Evolutionary conservation across 1,139 yeast species (phyloP).

Genomic region (Saccharomyces hybrid): DNA sequence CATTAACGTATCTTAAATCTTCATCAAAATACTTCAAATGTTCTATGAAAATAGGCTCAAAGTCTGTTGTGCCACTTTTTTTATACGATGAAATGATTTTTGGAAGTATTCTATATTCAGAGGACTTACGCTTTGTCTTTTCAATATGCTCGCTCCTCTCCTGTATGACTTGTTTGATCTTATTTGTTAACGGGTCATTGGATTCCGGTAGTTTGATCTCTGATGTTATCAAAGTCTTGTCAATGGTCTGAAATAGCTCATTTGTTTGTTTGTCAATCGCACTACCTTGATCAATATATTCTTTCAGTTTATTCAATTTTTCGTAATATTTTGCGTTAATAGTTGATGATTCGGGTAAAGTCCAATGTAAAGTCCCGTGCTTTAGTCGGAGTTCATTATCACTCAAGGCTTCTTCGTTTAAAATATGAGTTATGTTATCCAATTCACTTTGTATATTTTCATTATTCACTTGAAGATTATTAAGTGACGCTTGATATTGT

Average conservation of each 20-base stretch:
- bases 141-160: conserved; percentile 35
- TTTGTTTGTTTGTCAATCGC: conserved; percentile 46
- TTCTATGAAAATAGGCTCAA: conserved; percentile 34
- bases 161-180: conserved; percentile 20
- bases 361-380: conserved; percentile 48
- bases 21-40: conserved; percentile 38
- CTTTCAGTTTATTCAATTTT: conserved; percentile 39
- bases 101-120: conserved; percentile 45
- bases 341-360: conserved; percentile 35
- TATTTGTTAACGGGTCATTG: conserved; percentile 19
- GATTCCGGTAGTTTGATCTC: conserved; percentile 21
- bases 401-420: conserved; percentile 47
- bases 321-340: conserved; percentile 36
- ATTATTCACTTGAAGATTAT: conserved; percentile 12
- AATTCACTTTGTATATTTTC: conserved; percentile 16
- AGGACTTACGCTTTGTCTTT: conserved; percentile 40
- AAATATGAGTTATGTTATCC: conserved; percentile 41
- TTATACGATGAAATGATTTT: conserved; percentile 45
- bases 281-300: conserved; percentile 51
- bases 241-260: conserved; percentile 25
- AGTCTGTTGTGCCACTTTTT: conserved; percentile 24
- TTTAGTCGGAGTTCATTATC: conserved; percentile 44
- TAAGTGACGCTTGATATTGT: conserved; percentile 11
- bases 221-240: conserved; percentile 27
- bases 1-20: conserved; percentile 29